Evolutionary conservation across 768 basidiomycete species (phyloP).

Genomic region (Cystobasidium ongulense): DNA sequence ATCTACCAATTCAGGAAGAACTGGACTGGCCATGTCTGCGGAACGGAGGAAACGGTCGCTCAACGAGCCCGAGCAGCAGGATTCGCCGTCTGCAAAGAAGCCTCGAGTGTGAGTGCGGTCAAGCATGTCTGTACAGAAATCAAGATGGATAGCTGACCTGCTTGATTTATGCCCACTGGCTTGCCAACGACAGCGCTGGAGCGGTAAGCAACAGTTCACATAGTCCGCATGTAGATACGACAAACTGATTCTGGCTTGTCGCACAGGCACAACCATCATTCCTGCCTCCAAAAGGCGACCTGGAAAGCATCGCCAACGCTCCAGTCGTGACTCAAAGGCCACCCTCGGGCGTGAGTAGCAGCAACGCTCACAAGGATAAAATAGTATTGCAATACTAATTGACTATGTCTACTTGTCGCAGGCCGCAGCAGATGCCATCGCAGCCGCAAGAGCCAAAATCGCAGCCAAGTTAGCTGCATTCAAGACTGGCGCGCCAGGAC

Average conservation of each 20-base stretch:
- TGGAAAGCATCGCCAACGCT: conserved; percentile 22
- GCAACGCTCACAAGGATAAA: not conserved
- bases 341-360: not conserved
- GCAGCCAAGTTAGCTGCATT: conserved; percentile 39
- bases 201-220: not conserved
- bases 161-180: not conserved
- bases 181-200: conserved; percentile 13
- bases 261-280: conserved; percentile 23
- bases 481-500: conserved; percentile 45
- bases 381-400: not conserved
- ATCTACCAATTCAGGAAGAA: too few relatives aligned
- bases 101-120: conserved; percentile 19
- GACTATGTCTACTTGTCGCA: not conserved
- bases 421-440: conserved; percentile 47
- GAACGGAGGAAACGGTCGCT: not conserved
- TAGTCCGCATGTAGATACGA: not conserved
- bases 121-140: not conserved
- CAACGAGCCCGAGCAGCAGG: not conserved
- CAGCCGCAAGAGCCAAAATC: conserved; percentile 67
- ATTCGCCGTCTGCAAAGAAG: conserved; percentile 20
- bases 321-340: not conserved
- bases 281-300: conserved; percentile 27
- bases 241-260: not conserved
- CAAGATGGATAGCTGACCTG: not conserved
- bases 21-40: conserved; percentile 1